phyloP scores from a whole-genome alignment of 1,284 basidiomycete genomes.

The Papiliotrema nemorosa region DNA sequence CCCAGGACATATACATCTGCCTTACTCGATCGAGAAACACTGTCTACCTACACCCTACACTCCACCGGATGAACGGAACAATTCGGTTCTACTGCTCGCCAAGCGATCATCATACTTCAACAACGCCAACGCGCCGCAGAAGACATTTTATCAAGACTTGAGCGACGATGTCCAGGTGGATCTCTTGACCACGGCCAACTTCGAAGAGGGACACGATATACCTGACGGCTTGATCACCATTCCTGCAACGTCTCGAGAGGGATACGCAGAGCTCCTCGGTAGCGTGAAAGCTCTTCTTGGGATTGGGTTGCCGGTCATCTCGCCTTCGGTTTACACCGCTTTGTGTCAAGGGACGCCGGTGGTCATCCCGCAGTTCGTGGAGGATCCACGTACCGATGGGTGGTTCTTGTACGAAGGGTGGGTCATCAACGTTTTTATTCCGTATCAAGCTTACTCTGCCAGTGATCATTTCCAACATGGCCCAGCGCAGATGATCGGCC shows the following conservation, averaged over 20 bases:
- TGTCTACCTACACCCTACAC: slow-evolving; percentile 29
- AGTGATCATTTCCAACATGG: slow-evolving; percentile 31
- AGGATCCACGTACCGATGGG: slow-evolving; percentile 20
- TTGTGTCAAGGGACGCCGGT: slow-evolving; percentile 46
- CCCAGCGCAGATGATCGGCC: slow-evolving; percentile 33
- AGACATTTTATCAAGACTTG: slow-evolving; percentile 22
- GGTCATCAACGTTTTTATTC: too few species aligned
- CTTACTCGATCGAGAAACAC: slow-evolving; percentile 40
- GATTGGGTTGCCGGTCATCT: slow-evolving; percentile 37
- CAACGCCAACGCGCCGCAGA: slow-evolving; percentile 14
- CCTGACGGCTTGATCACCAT: slow-evolving; percentile 33
- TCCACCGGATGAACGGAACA: slow-evolving; percentile 21
- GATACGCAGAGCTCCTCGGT: slow-evolving; percentile 34
- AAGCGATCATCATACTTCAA: slow-evolving; percentile 38
- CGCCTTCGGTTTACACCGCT: slow-evolving; percentile 39
- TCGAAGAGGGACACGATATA: slow-evolving; percentile 23
- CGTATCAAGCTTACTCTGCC: background rate
- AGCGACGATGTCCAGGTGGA: slow-evolving; percentile 18
- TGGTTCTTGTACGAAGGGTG: slow-evolving; percentile 33
- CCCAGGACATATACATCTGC: slow-evolving; percentile 32
- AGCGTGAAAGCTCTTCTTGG: slow-evolving; percentile 38
- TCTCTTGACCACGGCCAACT: slow-evolving; percentile 29
- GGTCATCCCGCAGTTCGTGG: slow-evolving; percentile 36
- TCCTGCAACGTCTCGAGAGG: slow-evolving; percentile 19
- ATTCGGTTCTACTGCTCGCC: slow-evolving; percentile 40